These are phyloP conservation scores for Salix exigua DNA, from an alignment of 345 rosid species.

Conservation along the genomic window DNA sequence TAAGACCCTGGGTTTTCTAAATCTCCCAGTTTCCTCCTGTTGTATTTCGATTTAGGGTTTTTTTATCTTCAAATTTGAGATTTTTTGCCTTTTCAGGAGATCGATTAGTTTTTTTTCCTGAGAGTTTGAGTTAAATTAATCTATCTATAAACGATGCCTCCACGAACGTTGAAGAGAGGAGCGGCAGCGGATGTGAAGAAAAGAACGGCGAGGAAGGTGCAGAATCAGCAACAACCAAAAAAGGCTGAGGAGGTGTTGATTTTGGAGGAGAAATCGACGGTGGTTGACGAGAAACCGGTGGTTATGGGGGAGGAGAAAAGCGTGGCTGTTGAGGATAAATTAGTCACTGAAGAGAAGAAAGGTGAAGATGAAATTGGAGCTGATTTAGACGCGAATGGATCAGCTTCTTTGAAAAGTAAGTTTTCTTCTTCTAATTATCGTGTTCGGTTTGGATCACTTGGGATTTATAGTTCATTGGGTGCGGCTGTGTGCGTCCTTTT, in stretches of 20 bases:
- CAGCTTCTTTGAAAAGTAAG: conserved; percentile 44
- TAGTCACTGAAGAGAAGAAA: conserved; percentile 19
- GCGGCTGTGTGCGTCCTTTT: not conserved
- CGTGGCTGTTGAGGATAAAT: not conserved
- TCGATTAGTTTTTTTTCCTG: not conserved
- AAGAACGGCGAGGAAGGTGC: conserved; percentile 48
- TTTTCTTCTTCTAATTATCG: not conserved
- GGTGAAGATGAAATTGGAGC: conserved; percentile 16
- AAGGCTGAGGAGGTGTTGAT: conserved; percentile 6
- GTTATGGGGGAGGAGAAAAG: conserved; percentile 10
- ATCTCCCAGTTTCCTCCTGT: not conserved
- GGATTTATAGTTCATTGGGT: not conserved
- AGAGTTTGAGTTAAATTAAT: not conserved
- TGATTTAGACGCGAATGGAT: conserved; percentile 14
- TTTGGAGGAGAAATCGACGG: conserved; percentile 25
- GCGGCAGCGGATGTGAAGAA: conserved; percentile 46
- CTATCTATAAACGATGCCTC: conserved; percentile 50
- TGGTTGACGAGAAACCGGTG: not conserved
- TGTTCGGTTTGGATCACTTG: not conserved
- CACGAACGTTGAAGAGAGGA: conserved; percentile 67
- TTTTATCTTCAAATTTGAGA: not conserved
- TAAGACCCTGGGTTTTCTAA: not conserved
- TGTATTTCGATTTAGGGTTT: not conserved
- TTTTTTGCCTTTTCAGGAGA: not conserved
- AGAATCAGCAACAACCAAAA: conserved; percentile 36